A percentile compares a stretch with the other conserved stretches of the same genome.
Conservation (phyloP, 306 rosid species). For the Vigna unguiculata region DNA sequence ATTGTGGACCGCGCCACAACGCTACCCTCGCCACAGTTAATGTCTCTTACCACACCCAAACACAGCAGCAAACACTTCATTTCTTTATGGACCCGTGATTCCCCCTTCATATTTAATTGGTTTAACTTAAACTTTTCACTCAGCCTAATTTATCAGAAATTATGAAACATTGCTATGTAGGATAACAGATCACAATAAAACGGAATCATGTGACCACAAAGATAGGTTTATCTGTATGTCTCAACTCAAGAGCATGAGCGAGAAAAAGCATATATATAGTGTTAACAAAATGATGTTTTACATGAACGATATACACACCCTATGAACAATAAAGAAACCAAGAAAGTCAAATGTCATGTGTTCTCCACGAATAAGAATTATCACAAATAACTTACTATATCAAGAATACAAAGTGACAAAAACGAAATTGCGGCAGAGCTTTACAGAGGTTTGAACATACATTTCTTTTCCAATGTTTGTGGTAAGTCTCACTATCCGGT, state of each 20-base stretch:
- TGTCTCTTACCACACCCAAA: no score
- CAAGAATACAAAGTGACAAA: neutral
- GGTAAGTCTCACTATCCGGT: slow-evolving; percentile 31
- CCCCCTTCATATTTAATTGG: no score
- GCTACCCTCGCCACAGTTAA: no score
- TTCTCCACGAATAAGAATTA: neutral
- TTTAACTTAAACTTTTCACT: neutral
- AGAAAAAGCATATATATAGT: neutral
- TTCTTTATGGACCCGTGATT: no score
- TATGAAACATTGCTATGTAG: neutral
- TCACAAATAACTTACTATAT: slow-evolving; percentile 8
- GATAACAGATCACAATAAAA: neutral
- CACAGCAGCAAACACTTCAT: no score
- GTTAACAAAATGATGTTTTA: neutral
- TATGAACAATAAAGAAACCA: neutral
- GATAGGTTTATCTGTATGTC: neutral
- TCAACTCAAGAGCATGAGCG: neutral
- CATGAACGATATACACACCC: neutral
- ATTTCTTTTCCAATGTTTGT: slow-evolving; percentile 30
- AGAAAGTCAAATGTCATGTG: neutral
- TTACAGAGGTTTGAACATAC: slow-evolving; percentile 49
- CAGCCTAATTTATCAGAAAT: slow-evolving; percentile 6
- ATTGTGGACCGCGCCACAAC: no score
- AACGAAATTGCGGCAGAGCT: slow-evolving; percentile 36
- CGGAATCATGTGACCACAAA: neutral